Evolutionary conservation across 139 green algal species (phyloP), one percentile per base, ranked within the genome.

Genomic region (Astrephomene gubernaculifera): DNA sequence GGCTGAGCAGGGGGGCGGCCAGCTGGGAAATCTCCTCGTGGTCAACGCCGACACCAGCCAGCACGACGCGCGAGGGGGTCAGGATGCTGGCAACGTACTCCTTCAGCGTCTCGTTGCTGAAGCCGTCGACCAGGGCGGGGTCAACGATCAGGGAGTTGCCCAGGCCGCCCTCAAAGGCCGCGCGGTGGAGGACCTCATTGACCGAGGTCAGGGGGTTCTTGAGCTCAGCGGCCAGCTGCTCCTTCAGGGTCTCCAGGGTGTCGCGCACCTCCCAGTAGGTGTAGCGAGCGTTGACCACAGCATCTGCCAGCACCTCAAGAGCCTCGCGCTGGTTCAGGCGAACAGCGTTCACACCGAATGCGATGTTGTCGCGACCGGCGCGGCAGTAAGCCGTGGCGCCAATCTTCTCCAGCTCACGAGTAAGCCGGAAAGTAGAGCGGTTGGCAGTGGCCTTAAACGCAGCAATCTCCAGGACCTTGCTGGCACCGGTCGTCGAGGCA

Each of bases 381-480:
- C 80, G 38, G 49, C 80, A 78, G 43, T 72, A 88, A 27, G 73
- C 72, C 41, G 38, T 81, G 24, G 89, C 88, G 38, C 91, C 91
- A 36, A 93, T 89, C 88, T 94, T 94, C 91, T 94, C 91, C 44
- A 94, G 89, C 86, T 94, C 91, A 22, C 91, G 89, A 17, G 89
- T 90, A 12, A 94, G 39, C 45, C 91, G 80, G 87, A 93, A 94
- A 10, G 86, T 92, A 21, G 83, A 89, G 24, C 90, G 75, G 86
- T 93, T 87, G 2, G 25, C 36, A 17, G 88, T 93, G 14, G 91
- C 81, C 52, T 88, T 90, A 83, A 94, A 94, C 4, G 94, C 96
- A 81, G 97, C 85, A 74, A 81, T 64, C 52, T 90, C 84, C 60
- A 94, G 86, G 41, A 93, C 73, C 67, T 90, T 91, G 88, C 67